A percentile compares a stretch with the other conserved stretches of the same genome.
Conservation (phyloP, 2,329 filamentous ascomycete species). For the Cladosporium sp. region DNA sequence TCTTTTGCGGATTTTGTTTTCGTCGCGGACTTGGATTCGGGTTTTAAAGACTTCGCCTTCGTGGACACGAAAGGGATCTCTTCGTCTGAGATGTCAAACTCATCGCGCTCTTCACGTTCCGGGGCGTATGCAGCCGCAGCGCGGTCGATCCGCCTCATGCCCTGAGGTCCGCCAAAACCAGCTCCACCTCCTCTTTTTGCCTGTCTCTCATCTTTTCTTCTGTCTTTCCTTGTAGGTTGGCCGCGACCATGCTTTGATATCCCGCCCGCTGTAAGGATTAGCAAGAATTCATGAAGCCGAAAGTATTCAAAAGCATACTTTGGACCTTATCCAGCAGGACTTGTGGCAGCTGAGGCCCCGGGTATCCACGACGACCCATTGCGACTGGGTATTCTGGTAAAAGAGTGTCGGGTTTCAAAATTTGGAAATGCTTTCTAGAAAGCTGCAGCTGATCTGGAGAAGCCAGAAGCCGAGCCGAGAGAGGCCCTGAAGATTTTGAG, state of each 20-base stretch:
- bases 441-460: not conserved
- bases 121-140: slow-evolving; percentile 5
- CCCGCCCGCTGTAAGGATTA: slow-evolving; percentile 21
- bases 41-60: slow-evolving; percentile 17
- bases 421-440: not conserved
- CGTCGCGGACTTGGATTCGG: slow-evolving; percentile 6
- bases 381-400: slow-evolving; percentile 7
- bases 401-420: slow-evolving; percentile 6
- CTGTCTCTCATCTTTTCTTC: slow-evolving; percentile 64
- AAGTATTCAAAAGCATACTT: not conserved
- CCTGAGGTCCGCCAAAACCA: not conserved
- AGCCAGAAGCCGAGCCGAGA: not conserved
- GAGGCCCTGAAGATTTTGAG: not conserved
- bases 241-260: slow-evolving; percentile 25
- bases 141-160: slow-evolving; percentile 15
- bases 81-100: slow-evolving; percentile 36
- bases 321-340: slow-evolving; percentile 46
- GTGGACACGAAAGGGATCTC: slow-evolving; percentile 13
- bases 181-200: slow-evolving; percentile 54
- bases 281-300: not conserved
- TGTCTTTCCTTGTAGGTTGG: slow-evolving; percentile 38
- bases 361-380: slow-evolving; percentile 30
- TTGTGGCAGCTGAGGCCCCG: slow-evolving; percentile 48
- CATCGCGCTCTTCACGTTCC: slow-evolving; percentile 32
- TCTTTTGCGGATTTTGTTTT: slow-evolving; percentile 24